These are phyloP conservation scores for Irpex lacteus DNA, from an alignment of 1,284 basidiomycete genomes.

Conservation along the genomic window DNA sequence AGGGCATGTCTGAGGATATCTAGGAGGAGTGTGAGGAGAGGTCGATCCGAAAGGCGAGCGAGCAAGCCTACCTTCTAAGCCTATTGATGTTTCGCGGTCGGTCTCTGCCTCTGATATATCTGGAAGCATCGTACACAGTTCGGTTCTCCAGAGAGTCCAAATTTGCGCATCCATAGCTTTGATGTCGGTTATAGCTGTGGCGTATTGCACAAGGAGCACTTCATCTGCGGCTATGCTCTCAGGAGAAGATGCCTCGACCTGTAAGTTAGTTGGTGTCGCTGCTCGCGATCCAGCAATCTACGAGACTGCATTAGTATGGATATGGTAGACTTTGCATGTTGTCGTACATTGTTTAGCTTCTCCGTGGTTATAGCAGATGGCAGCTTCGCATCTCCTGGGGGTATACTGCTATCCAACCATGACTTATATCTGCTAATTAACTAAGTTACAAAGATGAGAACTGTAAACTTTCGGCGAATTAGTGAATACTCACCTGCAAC, in stretches of 20 bases:
- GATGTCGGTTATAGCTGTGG: slow-evolving; percentile 65
- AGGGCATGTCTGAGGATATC: slow-evolving; percentile 59
- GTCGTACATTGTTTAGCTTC: slow-evolving; percentile 25
- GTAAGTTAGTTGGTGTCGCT: slow-evolving; percentile 44
- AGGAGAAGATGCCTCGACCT: slow-evolving; percentile 44
- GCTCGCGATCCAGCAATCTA: slow-evolving; percentile 35
- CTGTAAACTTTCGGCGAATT: background rate
- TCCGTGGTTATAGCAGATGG: slow-evolving; percentile 27
- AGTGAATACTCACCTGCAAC: slow-evolving; percentile 60
- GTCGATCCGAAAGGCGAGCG: background rate
- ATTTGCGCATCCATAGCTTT: slow-evolving; percentile 50
- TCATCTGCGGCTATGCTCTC: slow-evolving; percentile 65
- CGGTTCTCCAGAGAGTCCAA: slow-evolving; percentile 58
- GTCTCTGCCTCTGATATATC: slow-evolving; percentile 22
- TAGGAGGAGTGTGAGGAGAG: slow-evolving; percentile 23
- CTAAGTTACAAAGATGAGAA: slow-evolving; percentile 33
- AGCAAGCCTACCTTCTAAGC: slow-evolving; percentile 48
- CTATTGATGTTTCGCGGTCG: slow-evolving; percentile 35
- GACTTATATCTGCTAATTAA: slow-evolving; percentile 74
- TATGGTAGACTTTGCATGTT: background rate
- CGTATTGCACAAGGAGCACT: slow-evolving; percentile 53
- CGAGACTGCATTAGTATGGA: background rate
- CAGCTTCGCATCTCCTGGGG: slow-evolving; percentile 34
- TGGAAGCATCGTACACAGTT: slow-evolving; percentile 63
- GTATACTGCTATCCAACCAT: slow-evolving; percentile 61